Evolutionary conservation across 306 rosid species (phyloP).

Genomic region (Inga leiocalycina): DNA sequence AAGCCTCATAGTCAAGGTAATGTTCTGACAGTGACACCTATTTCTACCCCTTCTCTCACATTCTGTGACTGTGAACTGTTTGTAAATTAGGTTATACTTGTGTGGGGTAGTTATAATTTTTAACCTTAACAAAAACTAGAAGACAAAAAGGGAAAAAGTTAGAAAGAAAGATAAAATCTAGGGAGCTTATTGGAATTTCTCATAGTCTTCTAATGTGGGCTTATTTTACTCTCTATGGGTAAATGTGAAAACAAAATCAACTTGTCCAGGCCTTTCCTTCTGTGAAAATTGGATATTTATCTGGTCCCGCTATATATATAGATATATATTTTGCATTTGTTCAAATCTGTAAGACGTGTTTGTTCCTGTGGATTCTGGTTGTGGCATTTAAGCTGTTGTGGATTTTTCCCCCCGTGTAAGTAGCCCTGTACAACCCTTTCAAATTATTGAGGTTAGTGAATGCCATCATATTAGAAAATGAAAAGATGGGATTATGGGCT

Average conservation of each 20-base stretch:
- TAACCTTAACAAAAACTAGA: not conserved
- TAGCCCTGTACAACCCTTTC: not conserved
- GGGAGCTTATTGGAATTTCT: slow-evolving; percentile 15
- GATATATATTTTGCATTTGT: not conserved
- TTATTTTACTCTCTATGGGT: slow-evolving; percentile 19
- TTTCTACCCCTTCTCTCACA: slow-evolving; percentile 2
- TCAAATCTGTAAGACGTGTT: not conserved
- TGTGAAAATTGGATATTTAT: not conserved
- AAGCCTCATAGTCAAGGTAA: slow-evolving; percentile 81
- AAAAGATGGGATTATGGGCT: not conserved
- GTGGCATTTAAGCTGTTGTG: not conserved
- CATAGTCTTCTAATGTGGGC: not conserved
- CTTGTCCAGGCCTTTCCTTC: slow-evolving; percentile 10
- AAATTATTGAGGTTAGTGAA: not conserved
- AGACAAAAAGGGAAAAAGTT: not conserved
- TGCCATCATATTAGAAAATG: not conserved
- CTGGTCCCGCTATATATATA: not conserved
- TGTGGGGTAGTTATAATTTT: slow-evolving; percentile 5
- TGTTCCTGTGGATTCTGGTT: slow-evolving; percentile 28
- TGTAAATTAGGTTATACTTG: not conserved
- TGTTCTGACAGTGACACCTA: slow-evolving; percentile 18
- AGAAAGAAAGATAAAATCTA: not conserved
- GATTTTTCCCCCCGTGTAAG: not conserved
- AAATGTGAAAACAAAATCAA: slow-evolving; percentile 7
- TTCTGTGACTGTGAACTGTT: slow-evolving; percentile 2